Evolutionary conservation across 306 rosid species (phyloP), one percentile per base, ranked within the genome.

Genomic region (Begonia fuchsioides): DNA sequence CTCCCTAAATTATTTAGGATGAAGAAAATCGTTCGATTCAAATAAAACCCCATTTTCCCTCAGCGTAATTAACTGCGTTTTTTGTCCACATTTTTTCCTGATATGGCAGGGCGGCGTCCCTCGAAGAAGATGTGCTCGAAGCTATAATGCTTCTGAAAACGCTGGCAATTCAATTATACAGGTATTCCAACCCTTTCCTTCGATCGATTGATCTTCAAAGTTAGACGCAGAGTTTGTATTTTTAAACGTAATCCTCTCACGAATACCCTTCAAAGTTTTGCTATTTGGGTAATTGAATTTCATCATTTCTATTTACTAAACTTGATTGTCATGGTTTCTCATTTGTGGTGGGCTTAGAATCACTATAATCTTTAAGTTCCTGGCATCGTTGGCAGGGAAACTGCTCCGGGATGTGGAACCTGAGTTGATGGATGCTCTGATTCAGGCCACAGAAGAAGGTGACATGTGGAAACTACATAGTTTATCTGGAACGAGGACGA

Each of bases 161-260:
- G 96, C 16, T 70, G 98, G 74, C 98, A 85, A 68, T 81, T 75
- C 73, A 85, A 60, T 79, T 85, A 92, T 73, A 79, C 85, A 10
- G 98, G 98, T 92, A 73, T 39, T 17, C 44, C 44, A 39, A 38
- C 46, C 32, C 46, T 11, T 43, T 49, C 17, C 44, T 47, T 32
- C 11, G 11, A 17, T 44, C 47, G 8, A 55, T 11, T 12, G 39
- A 49, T 16, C 14, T 26, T 2, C 32, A 20, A 20, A 20, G 32
- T 2, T 20, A 20, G 32, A 20, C n/a, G 32, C 1, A 49, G 14
- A 10, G 45, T 41, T n/a, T 41, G 45, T 10, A 41, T 2, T n/a
- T 3, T n/a, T 41, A 41, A 41, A 41, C 14, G 10, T 41, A 10
- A 1, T 11, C 9, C 13, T 41, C 3, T 41, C 14, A 13, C 14